A percentile compares a stretch with the other conserved stretches of the same genome.
These are phyloP conservation scores for Niveomyces coronatus DNA, from an alignment of 2,329 filamentous ascomycete species.

Conservation along the genomic window DNA sequence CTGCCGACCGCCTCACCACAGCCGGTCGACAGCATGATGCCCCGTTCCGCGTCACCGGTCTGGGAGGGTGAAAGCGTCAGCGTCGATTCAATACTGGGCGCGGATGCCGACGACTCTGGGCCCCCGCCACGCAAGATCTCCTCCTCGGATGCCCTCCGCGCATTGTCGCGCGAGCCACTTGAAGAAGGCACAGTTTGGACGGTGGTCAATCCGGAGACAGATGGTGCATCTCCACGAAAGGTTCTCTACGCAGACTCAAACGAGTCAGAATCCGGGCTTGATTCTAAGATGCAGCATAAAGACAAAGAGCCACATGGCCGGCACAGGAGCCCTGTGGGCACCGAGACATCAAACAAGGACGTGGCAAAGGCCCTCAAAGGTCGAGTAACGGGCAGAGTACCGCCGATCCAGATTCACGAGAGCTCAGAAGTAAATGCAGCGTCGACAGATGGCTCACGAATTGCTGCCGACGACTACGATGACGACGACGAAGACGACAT, in stretches of 20 bases:
- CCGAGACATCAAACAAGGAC: too few relatives aligned
- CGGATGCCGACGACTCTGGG: slow-evolving; percentile 25
- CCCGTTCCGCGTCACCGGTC: slow-evolving; percentile 16
- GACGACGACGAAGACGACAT: slow-evolving; percentile 28
- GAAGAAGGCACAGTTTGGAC: slow-evolving; percentile 42
- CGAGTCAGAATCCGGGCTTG: slow-evolving; percentile 2
- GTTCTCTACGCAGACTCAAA: slow-evolving; percentile 9
- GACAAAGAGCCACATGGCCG: slow-evolving; percentile 11
- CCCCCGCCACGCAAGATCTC: slow-evolving; percentile 42
- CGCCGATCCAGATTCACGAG: too few relatives aligned
- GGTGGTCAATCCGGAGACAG: slow-evolving; percentile 30
- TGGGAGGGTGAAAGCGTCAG: slow-evolving; percentile 18
- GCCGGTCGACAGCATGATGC: slow-evolving; percentile 22
- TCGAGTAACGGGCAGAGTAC: too few relatives aligned
- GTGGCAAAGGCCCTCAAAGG: too few relatives aligned
- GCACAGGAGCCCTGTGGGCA: too few relatives aligned
- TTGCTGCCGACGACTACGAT: slow-evolving; percentile 3
- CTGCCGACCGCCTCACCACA: slow-evolving; percentile 48
- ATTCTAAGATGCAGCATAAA: slow-evolving; percentile 5
- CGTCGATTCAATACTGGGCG: slow-evolving; percentile 23
- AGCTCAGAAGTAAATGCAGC: too few relatives aligned
- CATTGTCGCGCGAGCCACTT: slow-evolving; percentile 39
- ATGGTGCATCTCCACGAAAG: slow-evolving; percentile 16
- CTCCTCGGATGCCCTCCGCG: slow-evolving; percentile 43
- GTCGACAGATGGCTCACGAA: too few relatives aligned